These are phyloP conservation scores for Paramecium primaurelia DNA, from an alignment of 73 alveolate genomes.

Conservation along the genomic window DNA sequence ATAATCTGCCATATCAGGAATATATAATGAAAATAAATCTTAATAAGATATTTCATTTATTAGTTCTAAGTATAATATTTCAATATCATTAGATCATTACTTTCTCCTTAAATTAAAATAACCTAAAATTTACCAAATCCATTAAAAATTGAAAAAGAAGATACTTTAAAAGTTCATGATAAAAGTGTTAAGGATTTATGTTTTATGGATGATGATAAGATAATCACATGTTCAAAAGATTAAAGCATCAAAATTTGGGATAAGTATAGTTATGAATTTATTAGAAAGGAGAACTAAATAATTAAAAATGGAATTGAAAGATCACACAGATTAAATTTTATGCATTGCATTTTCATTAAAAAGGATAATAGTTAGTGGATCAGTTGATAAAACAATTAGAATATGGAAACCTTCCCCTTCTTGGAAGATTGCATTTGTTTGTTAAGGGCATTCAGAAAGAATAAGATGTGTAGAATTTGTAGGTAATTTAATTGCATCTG, in stretches of 20 bases:
- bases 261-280: not conserved
- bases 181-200: conserved; percentile 31
- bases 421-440: not conserved
- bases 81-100: not conserved
- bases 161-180: conserved; percentile 8
- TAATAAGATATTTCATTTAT: not conserved
- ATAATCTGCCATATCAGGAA: not conserved
- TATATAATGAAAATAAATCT: not conserved
- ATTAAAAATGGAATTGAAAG: not conserved
- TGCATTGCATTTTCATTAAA: not conserved
- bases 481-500: not conserved
- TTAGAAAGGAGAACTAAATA: not conserved
- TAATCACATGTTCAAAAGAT: not conserved
- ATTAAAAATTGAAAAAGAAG: not conserved
- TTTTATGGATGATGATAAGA: conserved; percentile 16
- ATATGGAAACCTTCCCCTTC: conserved; percentile 26
- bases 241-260: not conserved
- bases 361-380: not conserved
- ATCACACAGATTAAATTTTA: not conserved
- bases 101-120: not conserved
- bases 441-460: conserved; percentile 18
- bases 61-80: not conserved
- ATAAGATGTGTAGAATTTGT: conserved; percentile 8
- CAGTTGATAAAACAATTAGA: conserved; percentile 1
- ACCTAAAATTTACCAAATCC: not conserved